Conservation (phyloP, 495 filamentous ascomycete species). For the Aspergillus mulundensis region DNA sequence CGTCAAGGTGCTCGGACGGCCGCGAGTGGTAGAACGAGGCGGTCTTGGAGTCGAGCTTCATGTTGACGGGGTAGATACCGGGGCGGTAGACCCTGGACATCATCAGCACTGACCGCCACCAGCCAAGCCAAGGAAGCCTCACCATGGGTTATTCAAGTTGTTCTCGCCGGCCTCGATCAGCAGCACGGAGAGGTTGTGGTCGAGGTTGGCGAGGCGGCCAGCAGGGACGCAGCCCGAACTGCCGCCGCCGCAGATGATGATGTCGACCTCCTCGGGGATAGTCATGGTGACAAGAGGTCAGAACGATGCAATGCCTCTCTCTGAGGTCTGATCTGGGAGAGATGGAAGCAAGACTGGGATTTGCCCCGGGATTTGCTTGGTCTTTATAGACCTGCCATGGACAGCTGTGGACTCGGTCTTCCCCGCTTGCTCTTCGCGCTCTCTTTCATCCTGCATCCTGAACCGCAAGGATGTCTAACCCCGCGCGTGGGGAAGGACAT, state of each 20-base stretch:
- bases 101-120: slow-evolving; percentile 1
- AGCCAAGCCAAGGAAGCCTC: not conserved
- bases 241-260: slow-evolving; percentile 75
- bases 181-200: slow-evolving; percentile 75
- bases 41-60: slow-evolving; percentile 84
- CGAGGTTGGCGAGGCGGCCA: slow-evolving; percentile 72
- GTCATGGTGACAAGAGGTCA: slow-evolving; percentile 23
- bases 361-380: not conserved
- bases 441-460: not conserved
- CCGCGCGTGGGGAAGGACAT: not conserved
- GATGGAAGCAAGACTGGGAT: not conserved
- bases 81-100: slow-evolving; percentile 59
- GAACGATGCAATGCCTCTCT: not conserved
- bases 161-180: slow-evolving; percentile 75
- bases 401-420: not conserved
- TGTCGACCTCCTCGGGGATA: slow-evolving; percentile 67
- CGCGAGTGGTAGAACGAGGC: slow-evolving; percentile 78
- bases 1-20: slow-evolving; percentile 67
- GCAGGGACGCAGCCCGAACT: slow-evolving; percentile 74
- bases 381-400: not conserved
- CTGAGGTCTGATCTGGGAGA: not conserved
- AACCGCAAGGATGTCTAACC: not conserved
- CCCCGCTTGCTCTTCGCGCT: not conserved
- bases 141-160: slow-evolving; percentile 80
- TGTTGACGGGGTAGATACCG: slow-evolving; percentile 73